phyloP scores from a whole-genome alignment of 192 early-diverging fungal species.

The Coemansia sp. region DNA sequence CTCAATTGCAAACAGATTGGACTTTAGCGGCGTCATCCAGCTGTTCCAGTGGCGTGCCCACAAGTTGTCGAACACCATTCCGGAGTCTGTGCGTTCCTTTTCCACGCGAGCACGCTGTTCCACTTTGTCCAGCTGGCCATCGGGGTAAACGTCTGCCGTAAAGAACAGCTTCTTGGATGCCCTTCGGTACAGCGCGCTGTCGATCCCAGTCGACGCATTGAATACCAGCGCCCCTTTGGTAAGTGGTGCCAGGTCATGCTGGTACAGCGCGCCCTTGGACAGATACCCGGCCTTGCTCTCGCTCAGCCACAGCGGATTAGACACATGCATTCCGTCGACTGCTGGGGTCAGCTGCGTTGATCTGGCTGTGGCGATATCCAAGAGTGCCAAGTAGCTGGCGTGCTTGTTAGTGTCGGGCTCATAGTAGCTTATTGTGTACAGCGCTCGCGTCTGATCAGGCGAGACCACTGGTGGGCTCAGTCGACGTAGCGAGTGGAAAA shows the following conservation, averaged over 20 bases:
- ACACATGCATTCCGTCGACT: slow-evolving; percentile 3
- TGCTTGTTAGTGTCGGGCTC: slow-evolving; percentile 24
- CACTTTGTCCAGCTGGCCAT: slow-evolving; percentile 53
- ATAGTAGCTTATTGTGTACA: slow-evolving; percentile 33
- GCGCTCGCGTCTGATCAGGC: slow-evolving; percentile 24
- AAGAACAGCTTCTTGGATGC: slow-evolving; percentile 14
- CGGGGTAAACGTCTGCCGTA: slow-evolving; percentile 23
- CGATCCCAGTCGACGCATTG: slow-evolving; percentile 25
- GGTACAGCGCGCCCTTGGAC: slow-evolving; percentile 23
- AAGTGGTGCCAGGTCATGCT: slow-evolving; percentile 30
- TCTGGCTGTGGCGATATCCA: slow-evolving; percentile 23
- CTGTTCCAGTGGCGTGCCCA: slow-evolving; percentile 80
- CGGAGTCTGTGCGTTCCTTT: slow-evolving; percentile 54
- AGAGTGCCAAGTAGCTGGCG: slow-evolving; percentile 11
- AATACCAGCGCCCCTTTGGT: slow-evolving; percentile 17
- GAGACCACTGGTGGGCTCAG: slow-evolving; percentile 31
- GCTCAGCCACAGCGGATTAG: slow-evolving; percentile 37
- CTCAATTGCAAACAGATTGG: slow-evolving; percentile 58
- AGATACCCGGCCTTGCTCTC: slow-evolving; percentile 19
- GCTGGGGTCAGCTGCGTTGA: slow-evolving; percentile 31
- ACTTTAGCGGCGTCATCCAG: slow-evolving; percentile 59
- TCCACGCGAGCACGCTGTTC: slow-evolving; percentile 40
- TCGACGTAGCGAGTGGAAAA: slow-evolving; percentile 36
- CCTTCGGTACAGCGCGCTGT: slow-evolving; percentile 18
- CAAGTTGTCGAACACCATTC: slow-evolving; percentile 62